Conservation (phyloP, 805 yeast species). For the Yarrowia keelungensis region DNA sequence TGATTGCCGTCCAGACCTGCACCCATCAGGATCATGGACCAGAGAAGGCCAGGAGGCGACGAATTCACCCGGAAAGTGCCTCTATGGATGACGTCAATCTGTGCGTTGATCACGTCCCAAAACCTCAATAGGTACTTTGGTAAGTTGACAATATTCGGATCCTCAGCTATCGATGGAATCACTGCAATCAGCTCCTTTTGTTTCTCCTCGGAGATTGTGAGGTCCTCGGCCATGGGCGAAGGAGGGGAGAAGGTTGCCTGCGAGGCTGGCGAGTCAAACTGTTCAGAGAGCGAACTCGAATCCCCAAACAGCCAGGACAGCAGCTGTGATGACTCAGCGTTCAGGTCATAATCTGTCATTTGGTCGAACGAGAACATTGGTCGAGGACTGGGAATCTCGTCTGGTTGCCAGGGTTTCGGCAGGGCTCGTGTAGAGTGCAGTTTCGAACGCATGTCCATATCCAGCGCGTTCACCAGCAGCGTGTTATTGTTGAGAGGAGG, state of each 20-base stretch:
- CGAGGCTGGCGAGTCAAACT: slow-evolving; percentile 52
- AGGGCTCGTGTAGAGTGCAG: slow-evolving; percentile 7
- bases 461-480: slow-evolving; percentile 30
- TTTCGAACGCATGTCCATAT: slow-evolving; percentile 28
- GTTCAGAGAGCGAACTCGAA: slow-evolving; percentile 46
- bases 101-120: slow-evolving; percentile 67
- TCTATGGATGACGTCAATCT: slow-evolving; percentile 64
- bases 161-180: slow-evolving; percentile 46
- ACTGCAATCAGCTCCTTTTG: slow-evolving; percentile 44
- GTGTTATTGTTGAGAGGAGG: slow-evolving; percentile 30
- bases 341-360: slow-evolving; percentile 18
- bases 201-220: slow-evolving; percentile 49
- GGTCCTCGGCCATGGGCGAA: slow-evolving; percentile 50
- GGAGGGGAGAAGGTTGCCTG: slow-evolving; percentile 53
- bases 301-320: slow-evolving; percentile 52
- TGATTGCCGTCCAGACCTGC: slow-evolving; percentile 53
- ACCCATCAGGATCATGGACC: slow-evolving; percentile 65
- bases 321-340: slow-evolving; percentile 44
- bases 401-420: slow-evolving; percentile 31
- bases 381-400: slow-evolving; percentile 14
- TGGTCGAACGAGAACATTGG: slow-evolving; percentile 22
- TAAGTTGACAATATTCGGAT: slow-evolving; percentile 38
- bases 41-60: slow-evolving; percentile 59
- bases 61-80: slow-evolving; percentile 62
- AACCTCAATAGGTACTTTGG: slow-evolving; percentile 51